A percentile compares a stretch with the other conserved stretches of the same genome.
These are phyloP conservation scores for Peronospora destructor DNA, from an alignment of 352 stramenopile species.

Conservation along the genomic window DNA sequence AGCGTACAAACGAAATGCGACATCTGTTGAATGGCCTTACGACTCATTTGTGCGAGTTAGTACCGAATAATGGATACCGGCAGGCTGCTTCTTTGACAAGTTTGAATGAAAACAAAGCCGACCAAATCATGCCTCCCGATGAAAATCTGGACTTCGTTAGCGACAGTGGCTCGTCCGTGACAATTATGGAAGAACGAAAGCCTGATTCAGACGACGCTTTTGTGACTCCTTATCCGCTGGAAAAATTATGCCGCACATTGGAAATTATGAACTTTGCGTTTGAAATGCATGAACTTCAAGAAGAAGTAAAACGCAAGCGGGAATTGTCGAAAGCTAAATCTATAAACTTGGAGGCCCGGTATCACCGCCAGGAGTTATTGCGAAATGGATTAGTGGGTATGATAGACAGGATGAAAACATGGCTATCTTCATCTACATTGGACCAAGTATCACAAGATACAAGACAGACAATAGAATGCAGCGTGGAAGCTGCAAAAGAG, in stretches of 20 bases:
- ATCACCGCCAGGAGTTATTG: slow-evolving; percentile 35
- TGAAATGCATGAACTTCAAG: slow-evolving; percentile 42
- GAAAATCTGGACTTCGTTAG: slow-evolving; percentile 26
- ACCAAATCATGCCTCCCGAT: slow-evolving; percentile 11
- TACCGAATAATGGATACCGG: slow-evolving; percentile 6
- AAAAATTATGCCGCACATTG: slow-evolving; percentile 38
- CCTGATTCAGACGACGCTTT: slow-evolving; percentile 12
- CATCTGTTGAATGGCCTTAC: slow-evolving; percentile 20
- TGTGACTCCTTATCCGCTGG: slow-evolving; percentile 26
- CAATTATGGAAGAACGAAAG: slow-evolving; percentile 29
- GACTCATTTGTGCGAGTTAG: slow-evolving; percentile 17
- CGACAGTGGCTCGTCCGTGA: slow-evolving; percentile 34
- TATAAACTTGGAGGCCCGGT: slow-evolving; percentile 21
- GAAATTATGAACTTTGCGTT: slow-evolving; percentile 49
- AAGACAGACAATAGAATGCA: slow-evolving; percentile 10
- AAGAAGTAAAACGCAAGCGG: slow-evolving; percentile 15
- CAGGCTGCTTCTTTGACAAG: slow-evolving; percentile 10
- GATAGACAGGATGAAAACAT: slow-evolving; percentile 43
- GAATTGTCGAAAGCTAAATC: slow-evolving; percentile 25
- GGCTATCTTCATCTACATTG: slow-evolving; percentile 10
- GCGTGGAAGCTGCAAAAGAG: slow-evolving; percentile 18
- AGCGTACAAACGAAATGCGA: slow-evolving; percentile 15
- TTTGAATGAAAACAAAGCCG: slow-evolving; percentile 10
- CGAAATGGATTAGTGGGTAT: slow-evolving; percentile 24
- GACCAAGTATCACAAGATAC: slow-evolving; percentile 2